Evolutionary conservation across 495 filamentous ascomycete species (phyloP).

Genomic region (Haplographium delicatum): DNA sequence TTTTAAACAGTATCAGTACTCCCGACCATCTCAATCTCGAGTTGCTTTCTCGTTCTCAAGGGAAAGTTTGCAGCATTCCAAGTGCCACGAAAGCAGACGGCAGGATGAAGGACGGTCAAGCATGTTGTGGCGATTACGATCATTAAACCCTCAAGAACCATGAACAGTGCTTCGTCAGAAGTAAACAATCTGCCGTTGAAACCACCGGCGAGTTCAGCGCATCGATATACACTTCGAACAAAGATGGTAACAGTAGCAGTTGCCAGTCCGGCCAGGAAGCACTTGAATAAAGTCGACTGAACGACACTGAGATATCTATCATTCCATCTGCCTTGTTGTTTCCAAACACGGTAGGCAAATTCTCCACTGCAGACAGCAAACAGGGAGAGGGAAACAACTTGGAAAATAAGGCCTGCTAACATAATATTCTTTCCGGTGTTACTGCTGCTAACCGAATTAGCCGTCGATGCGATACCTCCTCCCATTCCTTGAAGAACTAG

Average conservation of each 20-base stretch:
- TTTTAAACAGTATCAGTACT: too few relatives aligned
- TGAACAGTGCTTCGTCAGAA: constrained; percentile 55
- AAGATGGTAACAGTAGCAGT: constrained; percentile 31
- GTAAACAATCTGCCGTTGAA: constrained; percentile 35
- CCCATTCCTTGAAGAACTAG: constrained; percentile 52
- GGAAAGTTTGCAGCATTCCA: constrained; percentile 18
- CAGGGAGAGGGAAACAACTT: constrained; percentile 20
- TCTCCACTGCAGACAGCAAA: constrained; percentile 17
- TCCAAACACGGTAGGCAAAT: constrained; percentile 21
- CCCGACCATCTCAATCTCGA: too few relatives aligned
- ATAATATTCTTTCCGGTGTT: constrained; percentile 25
- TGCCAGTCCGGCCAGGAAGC: constrained; percentile 17
- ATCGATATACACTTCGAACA: constrained; percentile 30
- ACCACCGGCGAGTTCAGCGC: constrained; percentile 32
- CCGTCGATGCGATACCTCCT: constrained; percentile 45
- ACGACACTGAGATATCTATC: constrained; percentile 18
- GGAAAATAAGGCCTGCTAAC: constrained; percentile 24
- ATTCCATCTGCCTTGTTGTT: constrained; percentile 16
- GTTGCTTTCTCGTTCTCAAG: constrained; percentile 16
- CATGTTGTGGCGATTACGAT: constrained; percentile 41
- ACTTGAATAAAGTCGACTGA: constrained; percentile 14
- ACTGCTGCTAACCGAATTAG: constrained; percentile 21
- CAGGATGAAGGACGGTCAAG: constrained; percentile 57
- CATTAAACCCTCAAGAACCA: constrained; percentile 70
- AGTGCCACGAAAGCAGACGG: constrained; percentile 37